Evolutionary conservation across 768 basidiomycete species (phyloP).

Genomic region (Mycena capillaripes): DNA sequence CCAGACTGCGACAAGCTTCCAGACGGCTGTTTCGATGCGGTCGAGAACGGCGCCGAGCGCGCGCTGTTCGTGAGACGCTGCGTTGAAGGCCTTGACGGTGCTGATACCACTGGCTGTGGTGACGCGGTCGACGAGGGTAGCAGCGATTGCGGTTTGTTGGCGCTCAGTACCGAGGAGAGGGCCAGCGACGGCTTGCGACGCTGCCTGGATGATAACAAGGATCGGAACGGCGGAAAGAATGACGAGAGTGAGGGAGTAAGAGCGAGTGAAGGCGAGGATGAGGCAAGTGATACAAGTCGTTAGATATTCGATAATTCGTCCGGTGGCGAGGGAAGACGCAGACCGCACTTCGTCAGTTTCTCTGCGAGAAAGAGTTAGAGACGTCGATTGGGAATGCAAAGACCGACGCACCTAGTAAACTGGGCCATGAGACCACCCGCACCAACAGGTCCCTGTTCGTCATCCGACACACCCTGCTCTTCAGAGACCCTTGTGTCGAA

Average conservation of each 20-base stretch:
- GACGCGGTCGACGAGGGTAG: conserved; percentile 85
- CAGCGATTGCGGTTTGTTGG: conserved; percentile 74
- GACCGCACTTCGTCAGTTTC: conserved; percentile 95
- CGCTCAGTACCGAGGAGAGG: conserved; percentile 82
- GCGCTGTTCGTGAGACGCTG: conserved; percentile 64
- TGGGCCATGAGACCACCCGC: conserved; percentile 95
- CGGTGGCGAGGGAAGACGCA: conserved; percentile 85
- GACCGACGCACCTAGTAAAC: conserved; percentile 76
- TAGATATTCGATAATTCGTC: conserved; percentile 84
- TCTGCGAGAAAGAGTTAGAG: conserved; percentile 54
- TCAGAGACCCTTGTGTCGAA: conserved; percentile 76
- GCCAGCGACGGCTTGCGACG: conserved; percentile 78
- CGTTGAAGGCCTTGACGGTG: conserved; percentile 96
- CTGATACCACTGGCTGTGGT: conserved; percentile 71
- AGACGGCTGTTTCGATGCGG: conserved; percentile 61
- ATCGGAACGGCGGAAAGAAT: conserved; percentile 92
- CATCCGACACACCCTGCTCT: conserved; percentile 46
- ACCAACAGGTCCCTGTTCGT: conserved; percentile 70
- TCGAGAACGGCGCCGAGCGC: conserved; percentile 60
- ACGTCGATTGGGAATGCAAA: not conserved
- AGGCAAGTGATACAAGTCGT: conserved; percentile 86
- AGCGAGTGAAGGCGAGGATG: conserved; percentile 83
- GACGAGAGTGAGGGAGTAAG: conserved; percentile 89
- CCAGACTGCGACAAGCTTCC: conserved; percentile 79
- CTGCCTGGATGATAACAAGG: conserved; percentile 79